phyloP scores from a whole-genome alignment of 306 rosid genomes.

The Dryas drummondii region DNA sequence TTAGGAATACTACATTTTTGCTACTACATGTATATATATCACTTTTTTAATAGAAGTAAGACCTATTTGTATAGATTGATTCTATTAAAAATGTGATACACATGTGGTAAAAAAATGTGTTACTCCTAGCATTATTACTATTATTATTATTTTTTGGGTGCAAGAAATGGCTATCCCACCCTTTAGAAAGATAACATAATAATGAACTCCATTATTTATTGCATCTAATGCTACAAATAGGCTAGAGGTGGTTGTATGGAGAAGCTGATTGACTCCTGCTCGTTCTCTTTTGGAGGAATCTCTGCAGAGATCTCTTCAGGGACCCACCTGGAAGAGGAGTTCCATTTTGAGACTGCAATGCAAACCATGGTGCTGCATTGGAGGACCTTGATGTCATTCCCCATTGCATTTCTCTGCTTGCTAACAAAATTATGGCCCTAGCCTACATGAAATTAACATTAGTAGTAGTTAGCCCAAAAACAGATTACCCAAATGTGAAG shows the following conservation, averaged over 20 bases:
- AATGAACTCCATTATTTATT: too few species aligned
- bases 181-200: too few species aligned
- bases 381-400: not conserved
- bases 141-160: too few species aligned
- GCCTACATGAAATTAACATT: constrained; percentile 13
- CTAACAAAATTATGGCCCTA: constrained; percentile 22
- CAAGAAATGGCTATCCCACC: too few species aligned
- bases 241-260: not conserved
- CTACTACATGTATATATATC: too few species aligned
- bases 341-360: constrained; percentile 13
- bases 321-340: constrained; percentile 12
- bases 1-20: too few species aligned
- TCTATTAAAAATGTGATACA: too few species aligned
- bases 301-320: constrained; percentile 26
- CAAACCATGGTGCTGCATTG: not conserved
- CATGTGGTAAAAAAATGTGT: too few species aligned
- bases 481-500: not conserved
- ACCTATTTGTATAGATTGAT: too few species aligned
- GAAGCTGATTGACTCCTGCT: constrained; percentile 16
- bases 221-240: too few species aligned
- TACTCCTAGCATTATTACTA: too few species aligned
- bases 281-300: constrained; percentile 31
- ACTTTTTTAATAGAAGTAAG: too few species aligned
- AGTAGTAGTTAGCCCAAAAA: not conserved
- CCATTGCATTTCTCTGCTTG: constrained; percentile 8